A percentile compares a stretch with the other conserved stretches of the same genome.
phyloP scores from a whole-genome alignment of 75 land plant genomes.

The Pinus taeda region DNA sequence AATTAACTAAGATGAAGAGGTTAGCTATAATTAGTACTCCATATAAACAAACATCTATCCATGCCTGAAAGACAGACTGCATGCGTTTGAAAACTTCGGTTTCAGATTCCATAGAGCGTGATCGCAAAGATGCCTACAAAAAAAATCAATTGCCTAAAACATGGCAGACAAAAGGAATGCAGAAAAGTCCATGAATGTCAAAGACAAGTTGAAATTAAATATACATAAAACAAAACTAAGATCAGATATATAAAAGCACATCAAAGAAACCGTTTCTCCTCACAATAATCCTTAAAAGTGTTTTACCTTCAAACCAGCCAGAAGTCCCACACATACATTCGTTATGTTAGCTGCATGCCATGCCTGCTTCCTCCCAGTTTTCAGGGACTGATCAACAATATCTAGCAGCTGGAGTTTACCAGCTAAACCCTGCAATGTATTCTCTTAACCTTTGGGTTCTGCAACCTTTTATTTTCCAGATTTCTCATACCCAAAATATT shows the following conservation, averaged over 20 bases:
- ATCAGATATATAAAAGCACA: background rate
- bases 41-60: conserved; percentile 1
- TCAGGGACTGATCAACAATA: conserved; percentile 70
- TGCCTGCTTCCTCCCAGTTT: conserved; percentile 72
- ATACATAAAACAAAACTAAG: background rate
- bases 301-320: conserved; percentile 84
- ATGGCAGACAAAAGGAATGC: background rate
- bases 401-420: conserved; percentile 75
- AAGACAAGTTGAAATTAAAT: background rate
- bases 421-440: conserved; percentile 44
- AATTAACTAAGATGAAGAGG: background rate
- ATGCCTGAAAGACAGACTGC: conserved; percentile 81
- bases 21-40: too few species aligned
- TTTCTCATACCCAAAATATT: background rate
- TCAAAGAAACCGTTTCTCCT: background rate
- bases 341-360: conserved; percentile 67
- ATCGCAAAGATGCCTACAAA: conserved; percentile 53
- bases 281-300: background rate
- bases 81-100: conserved; percentile 50
- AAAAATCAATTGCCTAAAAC: background rate
- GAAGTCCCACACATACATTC: conserved; percentile 89
- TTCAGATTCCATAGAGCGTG: conserved; percentile 52
- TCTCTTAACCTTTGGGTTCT: background rate
- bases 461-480: background rate
- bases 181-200: background rate